Evolutionary conservation across 768 basidiomycete genomes (phyloP), one percentile per base, ranked within the genome.

Genomic region (Termitomyces eurrhizus): DNA sequence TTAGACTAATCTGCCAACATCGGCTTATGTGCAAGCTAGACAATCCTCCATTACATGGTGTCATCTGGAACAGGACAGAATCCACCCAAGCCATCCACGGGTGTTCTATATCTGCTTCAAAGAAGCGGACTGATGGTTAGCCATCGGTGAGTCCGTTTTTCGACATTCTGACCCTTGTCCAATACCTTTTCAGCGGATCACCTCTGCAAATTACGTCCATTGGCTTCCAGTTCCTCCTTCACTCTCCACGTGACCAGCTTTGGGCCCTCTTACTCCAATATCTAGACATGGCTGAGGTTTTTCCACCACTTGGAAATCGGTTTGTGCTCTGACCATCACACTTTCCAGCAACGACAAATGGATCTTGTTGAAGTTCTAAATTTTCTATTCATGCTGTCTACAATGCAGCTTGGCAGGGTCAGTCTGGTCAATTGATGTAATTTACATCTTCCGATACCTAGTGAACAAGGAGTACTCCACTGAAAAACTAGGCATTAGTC

Each of bases 41-140:
- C 93, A 0, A 96, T 98, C 67, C 80, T 98, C 48, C 94, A 98
- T 73, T 98, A 92, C 70, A 97, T 99, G 95, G 97, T 99, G 4
- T 95, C 93, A 9, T 96, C 91, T 36, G 92, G 87, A 13, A 86
- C 84, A 33, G 92, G 86, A n/a, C 85, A 90, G 69, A 77, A 82
- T 41, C 84, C 90, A 29, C 76, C 86, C 8, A 85, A 83, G 69
- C 93, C 95, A 7, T 91, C 91, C 0, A 84, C 86, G 62, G 90
- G 88, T 21, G 95, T 98, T 14, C 77, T 96, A 9, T 89, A 85
- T 68, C 80, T 98, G 7, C 79, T 99, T 2, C 81, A 91, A 67
- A 79, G 87, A 44, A 94, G 93, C 70, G 90, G 90, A 18, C 78
- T 99, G 59, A 98, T 98, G 97, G 78, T 82, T 11, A 83, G 73